Evolutionary conservation across 495 filamentous ascomycete species (phyloP).

Genomic region (Penicillium paxilli): DNA sequence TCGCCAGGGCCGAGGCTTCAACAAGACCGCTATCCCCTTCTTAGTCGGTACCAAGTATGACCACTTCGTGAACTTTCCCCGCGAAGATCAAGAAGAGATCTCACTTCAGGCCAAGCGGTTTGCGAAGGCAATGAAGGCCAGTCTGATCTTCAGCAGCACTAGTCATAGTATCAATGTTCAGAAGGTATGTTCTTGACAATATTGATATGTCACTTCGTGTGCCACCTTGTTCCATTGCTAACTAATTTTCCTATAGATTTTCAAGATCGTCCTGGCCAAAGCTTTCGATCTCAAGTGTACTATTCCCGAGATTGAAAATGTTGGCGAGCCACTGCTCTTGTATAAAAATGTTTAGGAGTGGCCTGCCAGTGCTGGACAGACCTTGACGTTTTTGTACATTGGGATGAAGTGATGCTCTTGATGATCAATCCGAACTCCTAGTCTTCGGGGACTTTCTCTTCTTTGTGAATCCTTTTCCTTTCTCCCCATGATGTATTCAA

Average conservation of each 20-base stretch:
- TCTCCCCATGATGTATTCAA: conserved; percentile 25
- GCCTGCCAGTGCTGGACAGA: conserved; percentile 9
- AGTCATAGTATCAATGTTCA: conserved; percentile 99
- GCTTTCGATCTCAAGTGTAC: conserved; percentile 99
- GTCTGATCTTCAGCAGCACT: conserved; percentile 96
- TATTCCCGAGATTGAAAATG: conserved; percentile 96
- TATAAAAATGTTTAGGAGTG: conserved; percentile 71
- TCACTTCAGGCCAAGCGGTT: conserved; percentile 92
- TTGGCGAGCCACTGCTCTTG: conserved; percentile 92
- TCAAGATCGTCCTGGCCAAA: conserved; percentile 98
- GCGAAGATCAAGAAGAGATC: conserved; percentile 97
- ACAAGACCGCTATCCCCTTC: conserved; percentile 98
- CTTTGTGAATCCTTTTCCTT: conserved; percentile 19
- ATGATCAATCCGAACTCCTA: conserved; percentile 34
- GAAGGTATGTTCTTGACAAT: conserved; percentile 65
- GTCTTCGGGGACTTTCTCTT: conserved; percentile 16
- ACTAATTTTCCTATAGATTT: conserved; percentile 65
- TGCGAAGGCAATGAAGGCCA: conserved; percentile 96
- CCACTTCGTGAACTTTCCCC: conserved; percentile 96
- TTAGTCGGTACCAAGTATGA: conserved; percentile 97
- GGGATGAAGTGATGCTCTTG: conserved; percentile 43
- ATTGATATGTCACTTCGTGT: no score
- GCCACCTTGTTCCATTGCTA: conserved; percentile 8
- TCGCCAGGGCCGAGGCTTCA: conserved; percentile 94
- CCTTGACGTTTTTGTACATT: conserved; percentile 40